Evolutionary conservation across 108 stramenopile genomes (phyloP).

Genomic region (Pseudonitzschia pungens): DNA sequence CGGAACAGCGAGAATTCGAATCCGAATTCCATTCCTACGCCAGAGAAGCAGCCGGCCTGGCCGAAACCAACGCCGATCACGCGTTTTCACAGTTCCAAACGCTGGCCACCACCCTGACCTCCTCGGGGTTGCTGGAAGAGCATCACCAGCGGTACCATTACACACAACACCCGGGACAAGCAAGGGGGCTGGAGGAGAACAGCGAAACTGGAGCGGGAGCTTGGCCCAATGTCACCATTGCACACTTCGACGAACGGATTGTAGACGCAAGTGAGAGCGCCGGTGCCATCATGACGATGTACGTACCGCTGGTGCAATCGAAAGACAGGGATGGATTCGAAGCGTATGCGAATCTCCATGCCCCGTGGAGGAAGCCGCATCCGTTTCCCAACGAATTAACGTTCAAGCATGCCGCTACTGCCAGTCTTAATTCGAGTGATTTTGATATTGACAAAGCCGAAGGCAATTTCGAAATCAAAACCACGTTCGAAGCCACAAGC

Average conservation of each 20-base stretch:
- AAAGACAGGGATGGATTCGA: neutral
- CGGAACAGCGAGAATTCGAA: constrained; percentile 7
- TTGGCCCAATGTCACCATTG: constrained; percentile 30
- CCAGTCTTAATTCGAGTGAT: no score
- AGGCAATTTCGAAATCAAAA: neutral
- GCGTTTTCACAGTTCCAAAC: constrained; percentile 23
- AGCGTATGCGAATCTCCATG: neutral
- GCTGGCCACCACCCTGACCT: constrained; percentile 28
- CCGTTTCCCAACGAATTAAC: no score
- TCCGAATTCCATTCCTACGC: constrained; percentile 25
- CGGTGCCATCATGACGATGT: constrained; percentile 23
- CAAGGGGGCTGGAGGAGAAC: neutral
- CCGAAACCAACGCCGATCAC: constrained; percentile 30
- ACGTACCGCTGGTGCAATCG: constrained; percentile 19
- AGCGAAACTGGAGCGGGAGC: neutral
- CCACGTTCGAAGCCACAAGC: neutral
- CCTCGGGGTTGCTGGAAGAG: neutral
- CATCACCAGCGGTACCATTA: neutral
- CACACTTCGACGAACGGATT: constrained; percentile 25
- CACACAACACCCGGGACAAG: neutral
- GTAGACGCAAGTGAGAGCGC: constrained; percentile 10
- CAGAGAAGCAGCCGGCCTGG: constrained; percentile 18
- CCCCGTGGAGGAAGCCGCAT: constrained; percentile 4
- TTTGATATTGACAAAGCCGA: no score
- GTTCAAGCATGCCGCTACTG: no score